Conservation (phyloP, 2,329 filamentous ascomycete species). For the Colletotrichum viniferum region DNA sequence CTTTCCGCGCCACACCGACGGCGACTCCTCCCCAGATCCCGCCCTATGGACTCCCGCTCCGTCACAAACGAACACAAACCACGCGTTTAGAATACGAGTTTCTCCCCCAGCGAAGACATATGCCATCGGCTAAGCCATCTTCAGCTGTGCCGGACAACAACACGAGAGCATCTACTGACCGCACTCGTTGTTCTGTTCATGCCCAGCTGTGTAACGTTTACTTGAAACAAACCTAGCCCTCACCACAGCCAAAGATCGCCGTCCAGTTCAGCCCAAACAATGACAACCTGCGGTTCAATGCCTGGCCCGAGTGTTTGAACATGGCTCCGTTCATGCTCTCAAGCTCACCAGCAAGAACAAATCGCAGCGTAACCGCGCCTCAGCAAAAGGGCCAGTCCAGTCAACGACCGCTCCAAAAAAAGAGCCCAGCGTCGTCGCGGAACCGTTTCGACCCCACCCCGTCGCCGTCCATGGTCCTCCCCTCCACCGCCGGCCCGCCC, state of each 20-base stretch:
- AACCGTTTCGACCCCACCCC: slow-evolving; percentile 16
- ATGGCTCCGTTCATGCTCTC: background rate
- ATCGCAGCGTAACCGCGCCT: background rate
- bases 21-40: background rate
- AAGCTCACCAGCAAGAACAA: background rate
- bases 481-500: background rate
- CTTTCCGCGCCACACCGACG: slow-evolving; percentile 8
- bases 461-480: background rate
- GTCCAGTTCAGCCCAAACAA: background rate
- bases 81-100: background rate
- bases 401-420: background rate
- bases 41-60: background rate
- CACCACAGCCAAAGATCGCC: background rate
- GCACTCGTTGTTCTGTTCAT: background rate
- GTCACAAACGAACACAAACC: background rate
- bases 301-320: background rate
- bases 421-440: background rate
- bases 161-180: background rate
- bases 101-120: background rate
- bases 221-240: slow-evolving; percentile 16
- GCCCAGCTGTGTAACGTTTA: slow-evolving; percentile 6
- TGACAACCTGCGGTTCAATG: background rate
- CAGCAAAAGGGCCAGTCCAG: background rate
- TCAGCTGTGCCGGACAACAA: background rate
- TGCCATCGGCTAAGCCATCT: background rate